Evolutionary conservation across 768 basidiomycete genomes (phyloP).

Genomic region (Termitomyces sp.): DNA sequence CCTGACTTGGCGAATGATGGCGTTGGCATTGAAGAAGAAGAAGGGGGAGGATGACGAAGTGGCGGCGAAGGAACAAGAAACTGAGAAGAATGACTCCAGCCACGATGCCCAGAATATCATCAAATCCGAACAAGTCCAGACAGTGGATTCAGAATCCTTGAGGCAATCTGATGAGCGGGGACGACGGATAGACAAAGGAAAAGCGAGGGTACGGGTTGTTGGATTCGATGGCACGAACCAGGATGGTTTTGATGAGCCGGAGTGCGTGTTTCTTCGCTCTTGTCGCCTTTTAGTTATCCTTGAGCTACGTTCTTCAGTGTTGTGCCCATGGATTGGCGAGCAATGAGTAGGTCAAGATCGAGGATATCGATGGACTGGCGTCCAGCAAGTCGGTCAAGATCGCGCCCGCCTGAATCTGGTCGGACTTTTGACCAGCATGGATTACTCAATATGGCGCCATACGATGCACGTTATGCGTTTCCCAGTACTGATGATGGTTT

Average conservation of each 20-base stretch:
- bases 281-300: neutral
- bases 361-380: conserved; percentile 92
- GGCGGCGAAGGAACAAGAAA: conserved; percentile 11
- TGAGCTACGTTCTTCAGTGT: conserved; percentile 29
- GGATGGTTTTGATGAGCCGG: conserved; percentile 66
- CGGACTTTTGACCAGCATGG: conserved; percentile 44
- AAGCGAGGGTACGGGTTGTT: conserved; percentile 68
- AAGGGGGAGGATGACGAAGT: conserved; percentile 61
- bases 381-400: conserved; percentile 71
- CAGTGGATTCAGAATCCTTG: conserved; percentile 16
- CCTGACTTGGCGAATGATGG: conserved; percentile 98
- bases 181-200: conserved; percentile 75
- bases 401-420: conserved; percentile 59
- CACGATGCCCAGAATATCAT: conserved; percentile 12
- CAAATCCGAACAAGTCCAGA: conserved; percentile 16
- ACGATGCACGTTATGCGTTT: conserved; percentile 43
- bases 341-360: conserved; percentile 86
- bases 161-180: conserved; percentile 51
- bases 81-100: conserved; percentile 12
- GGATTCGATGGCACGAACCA: conserved; percentile 78
- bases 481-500: conserved; percentile 23
- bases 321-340: conserved; percentile 88
- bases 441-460: conserved; percentile 22
- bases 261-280: conserved; percentile 44
- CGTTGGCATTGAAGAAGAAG: conserved; percentile 86